phyloP scores from a whole-genome alignment of 805 yeast genomes.

The Scheffersomyces lignosus region DNA sequence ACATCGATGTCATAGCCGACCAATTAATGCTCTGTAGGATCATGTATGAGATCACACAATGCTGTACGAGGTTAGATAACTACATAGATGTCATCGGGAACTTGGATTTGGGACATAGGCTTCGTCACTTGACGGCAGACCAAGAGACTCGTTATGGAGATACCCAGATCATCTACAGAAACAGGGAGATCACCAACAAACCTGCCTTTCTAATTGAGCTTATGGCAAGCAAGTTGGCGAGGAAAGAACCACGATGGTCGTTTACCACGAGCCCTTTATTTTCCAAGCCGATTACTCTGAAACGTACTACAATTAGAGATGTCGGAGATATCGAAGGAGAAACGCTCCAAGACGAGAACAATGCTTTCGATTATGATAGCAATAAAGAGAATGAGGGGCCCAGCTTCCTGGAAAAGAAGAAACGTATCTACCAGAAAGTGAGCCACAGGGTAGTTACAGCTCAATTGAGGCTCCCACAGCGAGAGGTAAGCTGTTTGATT shows the following conservation, averaged over 20 bases:
- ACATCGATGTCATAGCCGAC: background rate
- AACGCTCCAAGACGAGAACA: background rate
- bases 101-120: too few relatives aligned
- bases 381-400: background rate
- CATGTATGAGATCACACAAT: background rate
- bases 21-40: too few relatives aligned
- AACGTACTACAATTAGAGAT: too few relatives aligned
- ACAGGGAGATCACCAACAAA: too few relatives aligned
- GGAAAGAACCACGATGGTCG: background rate
- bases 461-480: constrained; percentile 1
- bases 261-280: too few relatives aligned
- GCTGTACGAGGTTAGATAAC: too few relatives aligned
- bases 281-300: too few relatives aligned
- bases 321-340: too few relatives aligned
- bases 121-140: too few relatives aligned
- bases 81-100: background rate
- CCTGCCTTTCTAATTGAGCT: background rate
- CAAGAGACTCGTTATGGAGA: background rate
- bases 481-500: constrained; percentile 20
- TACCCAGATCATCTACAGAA: too few relatives aligned
- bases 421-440: background rate
- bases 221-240: background rate
- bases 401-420: background rate
- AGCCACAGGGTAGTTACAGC: background rate
- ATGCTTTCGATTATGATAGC: background rate